Evolutionary conservation across 305 asterid genomes (phyloP).

Genomic region (Solanum aculeatissimum): DNA sequence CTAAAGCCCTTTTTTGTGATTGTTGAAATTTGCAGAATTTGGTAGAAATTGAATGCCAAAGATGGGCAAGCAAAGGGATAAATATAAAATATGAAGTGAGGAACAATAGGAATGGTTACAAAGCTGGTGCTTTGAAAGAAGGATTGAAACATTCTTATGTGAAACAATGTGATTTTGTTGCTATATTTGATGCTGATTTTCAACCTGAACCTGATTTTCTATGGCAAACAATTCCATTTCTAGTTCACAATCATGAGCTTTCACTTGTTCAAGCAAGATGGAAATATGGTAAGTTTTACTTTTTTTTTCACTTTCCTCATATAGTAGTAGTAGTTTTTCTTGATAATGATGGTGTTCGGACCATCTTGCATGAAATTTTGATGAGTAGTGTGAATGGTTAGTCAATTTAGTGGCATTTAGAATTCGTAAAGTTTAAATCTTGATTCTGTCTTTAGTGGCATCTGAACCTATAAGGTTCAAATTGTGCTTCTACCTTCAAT

Average conservation of each 20-base stretch:
- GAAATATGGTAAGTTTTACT: constrained; percentile 57
- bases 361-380: not conserved
- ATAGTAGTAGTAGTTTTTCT: not conserved
- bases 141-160: constrained; percentile 61
- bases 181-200: constrained; percentile 81
- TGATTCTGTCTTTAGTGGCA: not conserved
- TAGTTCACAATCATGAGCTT: constrained; percentile 60
- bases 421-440: not conserved
- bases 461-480: no score
- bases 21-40: constrained; percentile 25
- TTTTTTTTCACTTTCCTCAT: not conserved
- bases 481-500: no score
- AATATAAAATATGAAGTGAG: constrained; percentile 78
- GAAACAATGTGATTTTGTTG: constrained; percentile 68
- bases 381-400: not conserved
- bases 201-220: constrained; percentile 91
- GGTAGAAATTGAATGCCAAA: constrained; percentile 83
- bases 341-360: not conserved
- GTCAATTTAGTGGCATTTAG: not conserved
- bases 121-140: constrained; percentile 81
- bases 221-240: constrained; percentile 60
- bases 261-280: constrained; percentile 91
- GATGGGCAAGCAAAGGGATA: constrained; percentile 86
- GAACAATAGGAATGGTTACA: constrained; percentile 82
- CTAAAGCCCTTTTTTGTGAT: not conserved